Conservation (phyloP, 1,139 yeast genomes). For the Candida sanyaensis region DNA sequence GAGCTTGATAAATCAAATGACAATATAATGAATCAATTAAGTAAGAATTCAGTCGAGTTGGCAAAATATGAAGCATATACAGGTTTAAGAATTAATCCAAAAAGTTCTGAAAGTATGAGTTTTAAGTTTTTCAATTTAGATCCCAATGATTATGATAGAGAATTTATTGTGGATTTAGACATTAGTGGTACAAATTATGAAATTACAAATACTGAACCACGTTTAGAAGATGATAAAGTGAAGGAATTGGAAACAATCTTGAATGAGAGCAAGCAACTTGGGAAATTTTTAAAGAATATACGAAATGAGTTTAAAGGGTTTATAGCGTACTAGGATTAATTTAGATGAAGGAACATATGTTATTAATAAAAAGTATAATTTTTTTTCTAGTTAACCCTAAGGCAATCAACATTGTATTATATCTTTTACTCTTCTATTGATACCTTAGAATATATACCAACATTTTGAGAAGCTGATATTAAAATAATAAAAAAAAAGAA, state of each 20-base stretch:
- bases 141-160: slow-evolving; percentile 35
- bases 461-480: no score
- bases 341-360: no score
- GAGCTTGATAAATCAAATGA: slow-evolving; percentile 7
- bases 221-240: slow-evolving; percentile 24
- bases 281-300: slow-evolving; percentile 37
- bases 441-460: no score
- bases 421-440: no score
- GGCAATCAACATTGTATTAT: no score
- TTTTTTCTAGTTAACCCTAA: no score
- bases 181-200: slow-evolving; percentile 36
- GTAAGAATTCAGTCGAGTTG: slow-evolving; percentile 39
- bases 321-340: not conserved
- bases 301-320: slow-evolving; percentile 22
- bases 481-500: no score
- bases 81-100: slow-evolving; percentile 47
- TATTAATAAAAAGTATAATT: no score
- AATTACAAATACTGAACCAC: slow-evolving; percentile 33
- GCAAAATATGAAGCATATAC: slow-evolving; percentile 45
- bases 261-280: slow-evolving; percentile 38
- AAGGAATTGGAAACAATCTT: slow-evolving; percentile 28
- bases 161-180: slow-evolving; percentile 38
- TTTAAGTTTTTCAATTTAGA: slow-evolving; percentile 47
- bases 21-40: slow-evolving; percentile 7
- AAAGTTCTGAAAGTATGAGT: slow-evolving; percentile 34